Base-by-base conservation (phyloP, 139 green algal species). In the Picochlorum sp. region DNA sequence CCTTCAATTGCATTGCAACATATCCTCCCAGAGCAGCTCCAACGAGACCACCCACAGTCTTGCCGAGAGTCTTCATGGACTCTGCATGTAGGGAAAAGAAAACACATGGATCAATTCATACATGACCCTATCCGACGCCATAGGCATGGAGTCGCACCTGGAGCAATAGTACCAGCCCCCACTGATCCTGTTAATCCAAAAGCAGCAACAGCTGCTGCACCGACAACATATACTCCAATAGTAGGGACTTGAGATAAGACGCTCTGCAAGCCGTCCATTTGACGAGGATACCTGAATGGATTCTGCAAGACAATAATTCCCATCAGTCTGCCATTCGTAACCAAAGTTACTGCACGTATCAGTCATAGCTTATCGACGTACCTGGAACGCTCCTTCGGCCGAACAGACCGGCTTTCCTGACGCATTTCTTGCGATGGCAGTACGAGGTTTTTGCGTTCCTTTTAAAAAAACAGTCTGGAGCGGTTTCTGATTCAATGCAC, bases 181-280 rank as follows among this genome's bases (percentile, higher is more conserved):
- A 14, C 61, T 23, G 81, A 80, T 28, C 68, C 61, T 26, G 66
- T 44, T 1, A 55, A 62, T 23, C 83, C 83, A 2, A 58, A 26
- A 4, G 66, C 83, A 50, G 66, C 74, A 24, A 78, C 37, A 10
- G 52, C 74, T 1, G 69, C 73, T 0, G 75, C 56, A 13, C 85
- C 74, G n/a, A 69, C 57, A 20, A 78, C 73, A 68, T 88, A 89
- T 13, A 90, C 81, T 11, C 82, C 66, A 0, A 72, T 24, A 6
- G 73, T 61, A 7, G 86, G 83, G 13, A 92, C 69, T 45, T 58
- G 66, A 10, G 78, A 71, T 5, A 94, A 77, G 4, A 65, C 24
- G n/a, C 67, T 59, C 45, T 86, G 82, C 58, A 79, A 47, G 13
- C 73, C 69, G 34, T 88, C 76, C 79, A 88, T 80, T 1, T 73